Evolutionary conservation across 1,284 basidiomycete genomes (phyloP), one percentile per base, ranked within the genome.

Genomic region (Heterobasidion annosum): DNA sequence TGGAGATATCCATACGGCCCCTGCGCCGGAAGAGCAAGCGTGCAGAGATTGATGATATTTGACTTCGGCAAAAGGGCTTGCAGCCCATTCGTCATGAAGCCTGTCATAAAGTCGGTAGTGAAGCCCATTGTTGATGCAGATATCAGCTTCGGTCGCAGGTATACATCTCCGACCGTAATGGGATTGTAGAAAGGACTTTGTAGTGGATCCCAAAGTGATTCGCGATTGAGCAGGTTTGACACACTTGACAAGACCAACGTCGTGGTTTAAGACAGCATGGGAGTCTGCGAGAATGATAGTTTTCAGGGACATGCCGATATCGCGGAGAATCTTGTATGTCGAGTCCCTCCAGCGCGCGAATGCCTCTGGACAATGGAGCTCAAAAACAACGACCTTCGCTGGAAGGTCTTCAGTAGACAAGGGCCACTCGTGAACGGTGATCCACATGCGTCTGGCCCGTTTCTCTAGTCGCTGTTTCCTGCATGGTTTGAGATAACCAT

Each of bases 361-460:
- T 0, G 60, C 57, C 0, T 56, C 32, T 0, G 80, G 80, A 45
- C 68, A 68, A 2, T 59, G 52, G 1, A 79, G 56, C 53, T 82
- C 79, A 48, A 82, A 81, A 0, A 81, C 64, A 0, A 70, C 66
- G 0, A 56, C 57, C 50, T 69, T 61, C 0, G 67, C 68, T 0
- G 53, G 33, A 1, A 63, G 40, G 2, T 33, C 2, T 7, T 63
- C 48, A 0, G 55, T 35, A 0, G 79, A 76, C 35, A 82, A 60
- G 0, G 78, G 78, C 79, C 77, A 79, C 50, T 82, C 79, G 48
- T 76, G 64, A 4, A 75, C 59, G 0, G 45, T 1, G 44, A 81
- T 78, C 0, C 43, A 8, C 61, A 79, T 58, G 0, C 7, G 40
- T 0, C n/a, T 34, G 0, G 64, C 62, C 45, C 63, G 13, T 1